Evolutionary conservation across 768 basidiomycete genomes (phyloP).

Genomic region (Megacollybia marginata): DNA sequence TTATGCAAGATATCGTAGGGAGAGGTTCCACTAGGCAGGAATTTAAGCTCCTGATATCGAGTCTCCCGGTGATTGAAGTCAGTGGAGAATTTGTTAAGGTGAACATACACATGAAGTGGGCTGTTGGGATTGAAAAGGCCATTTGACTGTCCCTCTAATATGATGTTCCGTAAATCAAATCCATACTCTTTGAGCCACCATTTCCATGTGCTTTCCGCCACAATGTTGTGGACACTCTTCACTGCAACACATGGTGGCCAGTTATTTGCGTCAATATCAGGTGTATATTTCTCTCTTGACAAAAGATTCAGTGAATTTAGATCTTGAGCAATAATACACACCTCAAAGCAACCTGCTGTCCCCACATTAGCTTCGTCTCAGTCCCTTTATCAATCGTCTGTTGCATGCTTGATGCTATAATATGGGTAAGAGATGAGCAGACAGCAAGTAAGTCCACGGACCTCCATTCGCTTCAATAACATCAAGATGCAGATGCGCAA

Average conservation of each 20-base stretch:
- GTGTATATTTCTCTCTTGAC: neutral
- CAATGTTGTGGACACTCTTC: constrained; percentile 1
- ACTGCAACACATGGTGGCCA: neutral
- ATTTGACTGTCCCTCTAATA: neutral
- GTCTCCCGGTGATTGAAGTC: too few relatives aligned
- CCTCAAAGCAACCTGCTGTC: constrained; percentile 3
- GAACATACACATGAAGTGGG: constrained; percentile 2
- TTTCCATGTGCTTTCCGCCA: neutral
- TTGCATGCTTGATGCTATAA: constrained; percentile 7
- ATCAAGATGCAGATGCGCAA: constrained; percentile 16
- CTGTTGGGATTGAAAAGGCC: constrained; percentile 2
- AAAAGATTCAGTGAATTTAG: neutral
- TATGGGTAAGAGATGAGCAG: neutral
- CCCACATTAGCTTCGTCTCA: constrained; percentile 9
- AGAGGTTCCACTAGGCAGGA: neutral
- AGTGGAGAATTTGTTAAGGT: too few relatives aligned
- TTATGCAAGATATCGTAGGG: neutral
- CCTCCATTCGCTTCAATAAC: constrained; percentile 10
- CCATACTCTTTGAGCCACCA: too few relatives aligned
- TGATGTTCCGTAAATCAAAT: neutral
- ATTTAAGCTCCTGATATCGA: too few relatives aligned
- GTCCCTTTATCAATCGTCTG: constrained; percentile 12
- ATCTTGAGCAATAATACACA: neutral
- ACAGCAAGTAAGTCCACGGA: constrained; percentile 1
- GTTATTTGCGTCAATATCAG: neutral